A percentile compares a stretch with the other conserved stretches of the same genome.
These are phyloP conservation scores for Aspergillus niger DNA, from an alignment of 2,329 filamentous ascomycete species.

Conservation along the genomic window DNA sequence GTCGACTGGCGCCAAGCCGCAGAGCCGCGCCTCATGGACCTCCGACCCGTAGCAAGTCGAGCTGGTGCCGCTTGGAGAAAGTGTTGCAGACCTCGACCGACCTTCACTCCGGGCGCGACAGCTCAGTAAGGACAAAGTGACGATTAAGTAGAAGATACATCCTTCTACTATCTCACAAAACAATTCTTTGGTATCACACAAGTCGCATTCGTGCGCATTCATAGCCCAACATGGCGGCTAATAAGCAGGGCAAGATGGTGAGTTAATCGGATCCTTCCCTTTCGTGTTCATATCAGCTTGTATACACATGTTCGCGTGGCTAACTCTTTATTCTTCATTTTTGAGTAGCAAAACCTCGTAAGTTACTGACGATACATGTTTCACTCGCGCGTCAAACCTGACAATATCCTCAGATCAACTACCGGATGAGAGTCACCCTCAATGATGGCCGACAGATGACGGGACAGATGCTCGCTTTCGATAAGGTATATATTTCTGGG, in stretches of 20 bases:
- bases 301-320: conserved; percentile 37
- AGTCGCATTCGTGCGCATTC: conserved; percentile 52
- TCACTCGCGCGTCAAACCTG: conserved; percentile 17
- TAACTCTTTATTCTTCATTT: conserved; percentile 48
- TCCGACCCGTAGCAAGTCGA: conserved; percentile 11
- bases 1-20: conserved; percentile 28
- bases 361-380: conserved; percentile 33
- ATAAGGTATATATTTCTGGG: conserved; percentile 70
- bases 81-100: not conserved
- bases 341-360: conserved; percentile 64
- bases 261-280: conserved; percentile 46
- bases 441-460: conserved; percentile 96
- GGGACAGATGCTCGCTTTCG: conserved; percentile 96
- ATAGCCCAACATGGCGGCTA: conserved; percentile 58
- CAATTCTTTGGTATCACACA: conserved; percentile 32
- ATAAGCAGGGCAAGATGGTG: conserved; percentile 99
- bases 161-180: conserved; percentile 26
- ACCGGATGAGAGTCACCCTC: conserved; percentile 96
- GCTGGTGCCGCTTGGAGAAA: conserved; percentile 6
- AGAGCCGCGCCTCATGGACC: conserved; percentile 25
- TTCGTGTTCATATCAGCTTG: not conserved
- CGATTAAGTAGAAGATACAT: conserved; percentile 18
- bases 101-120: conserved; percentile 12
- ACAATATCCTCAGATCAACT: conserved; percentile 83
- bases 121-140: conserved; percentile 14